Conservation (phyloP, 164 flowering plant species). For the Santalum album region DNA sequence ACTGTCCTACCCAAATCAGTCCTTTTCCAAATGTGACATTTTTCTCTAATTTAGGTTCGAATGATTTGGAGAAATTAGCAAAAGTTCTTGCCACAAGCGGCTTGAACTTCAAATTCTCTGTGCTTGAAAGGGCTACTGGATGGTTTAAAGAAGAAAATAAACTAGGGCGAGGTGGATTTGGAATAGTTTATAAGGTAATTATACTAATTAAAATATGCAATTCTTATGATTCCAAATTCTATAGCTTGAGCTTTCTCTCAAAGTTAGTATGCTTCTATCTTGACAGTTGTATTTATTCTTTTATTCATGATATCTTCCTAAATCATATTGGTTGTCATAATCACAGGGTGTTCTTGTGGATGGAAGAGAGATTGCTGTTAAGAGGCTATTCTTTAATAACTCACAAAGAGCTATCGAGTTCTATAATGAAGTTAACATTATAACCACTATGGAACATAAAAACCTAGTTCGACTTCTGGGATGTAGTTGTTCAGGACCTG, state of each 20-base stretch:
- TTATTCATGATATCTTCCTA: too few relatives aligned
- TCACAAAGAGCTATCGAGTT: slow-evolving; percentile 67
- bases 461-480: slow-evolving; percentile 63
- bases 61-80: background rate
- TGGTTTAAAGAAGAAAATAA: slow-evolving; percentile 23
- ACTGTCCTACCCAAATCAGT: too few relatives aligned
- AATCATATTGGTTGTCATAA: too few relatives aligned
- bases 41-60: too few relatives aligned
- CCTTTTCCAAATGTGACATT: too few relatives aligned
- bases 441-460: slow-evolving; percentile 58
- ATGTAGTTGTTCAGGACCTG: slow-evolving; percentile 73
- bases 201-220: too few relatives aligned
- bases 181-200: slow-evolving; percentile 78
- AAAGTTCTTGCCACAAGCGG: background rate
- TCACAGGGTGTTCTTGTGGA: slow-evolving; percentile 75
- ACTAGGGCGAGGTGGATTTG: slow-evolving; percentile 80
- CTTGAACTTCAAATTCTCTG: background rate
- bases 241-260: too few relatives aligned
- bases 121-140: background rate
- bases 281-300: too few relatives aligned
- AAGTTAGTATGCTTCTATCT: too few relatives aligned
- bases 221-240: too few relatives aligned
- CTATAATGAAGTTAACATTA: slow-evolving; percentile 71
- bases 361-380: slow-evolving; percentile 77
- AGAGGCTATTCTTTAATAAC: slow-evolving; percentile 69